Base-by-base conservation (phyloP, 1,284 basidiomycete genomes). In the Porogramme epimiltina region DNA sequence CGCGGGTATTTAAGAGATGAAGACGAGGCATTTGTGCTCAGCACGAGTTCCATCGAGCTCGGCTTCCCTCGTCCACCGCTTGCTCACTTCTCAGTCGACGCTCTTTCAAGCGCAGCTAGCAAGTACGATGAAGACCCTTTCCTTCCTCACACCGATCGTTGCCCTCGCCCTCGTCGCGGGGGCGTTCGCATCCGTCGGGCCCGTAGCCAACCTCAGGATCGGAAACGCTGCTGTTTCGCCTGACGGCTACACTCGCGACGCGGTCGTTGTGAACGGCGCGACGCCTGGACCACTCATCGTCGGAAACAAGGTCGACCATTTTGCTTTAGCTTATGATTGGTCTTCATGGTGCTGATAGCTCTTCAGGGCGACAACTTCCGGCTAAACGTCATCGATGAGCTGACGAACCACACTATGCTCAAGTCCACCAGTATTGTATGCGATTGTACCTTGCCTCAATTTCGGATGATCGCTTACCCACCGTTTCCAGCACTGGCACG, bases 371-470 rank as follows among this genome's bases (percentile, higher is more conserved):
- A 60, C 42, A 18, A 47, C 10, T 67, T 68, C 50, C 44, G 61
- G 54, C 57, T 75, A 47, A 74, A 73, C 45, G 73, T 75, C 25
- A 52, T 65, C 33, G 65, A 74, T 51, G 47, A 66, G n/a, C 58
- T 75, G 16, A 69, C 62, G 0, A 67, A 74, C 49, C 56, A 59
- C 13, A 65, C 59, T 6, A 71, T 75, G 70, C 52, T 65, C 10
- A 65, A 66, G 47, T 61, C 62, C 13, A 73, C 73, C 16, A 65
- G 68, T 13, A 66, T 75, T 38, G 73, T 71, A 25, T 51, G 71
- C 45, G 28, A 20, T 2, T 4, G 19, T 4, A 26, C 4, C 25
- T 4, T 19, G 31, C 16, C 11, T 15, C 1, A 9, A 18, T 10
- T 20, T 16, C 6, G 10, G 13, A 6, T n/a, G 9, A 16, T 37